Base-by-base conservation (phyloP, 169 alveolate species). In the Babesia caballi region DNA sequence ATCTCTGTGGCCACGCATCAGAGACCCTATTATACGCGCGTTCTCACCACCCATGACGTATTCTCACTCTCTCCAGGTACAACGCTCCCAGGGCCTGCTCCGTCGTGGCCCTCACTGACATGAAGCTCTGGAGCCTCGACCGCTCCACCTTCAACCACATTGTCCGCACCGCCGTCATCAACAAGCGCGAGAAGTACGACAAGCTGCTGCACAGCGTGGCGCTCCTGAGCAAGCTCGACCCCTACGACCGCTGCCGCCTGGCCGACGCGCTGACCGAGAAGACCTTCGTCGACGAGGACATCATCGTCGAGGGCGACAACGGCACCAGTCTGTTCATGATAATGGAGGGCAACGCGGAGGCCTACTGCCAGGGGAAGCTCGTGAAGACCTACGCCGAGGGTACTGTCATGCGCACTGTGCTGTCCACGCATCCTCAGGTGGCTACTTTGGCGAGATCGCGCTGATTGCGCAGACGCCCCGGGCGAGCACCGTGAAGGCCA, bases 371-470 rank as follows among this genome's bases (percentile, higher is more conserved):
- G 93, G 57, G 84, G 89, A 65, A 84, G 6, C 92, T 90, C 42
- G 97, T 96, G 19, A 92, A 92, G 75, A 83, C 90, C 40, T 94
- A 95, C 74, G 70, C 90, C 25, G 90, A 77, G 56, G 85, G 85
- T 75, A 63, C 8, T 0, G 44, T 33, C 14, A 1, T 23, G 27
- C 4, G 33, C 27, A 27, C 6, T 27, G 15, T 19, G 11, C 11
- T 15, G 30, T 15, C 25, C 71, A 33, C 38, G 40, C 35, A 14
- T 30, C 30, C 28, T 44, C 60, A 75, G 99, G 99, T 2, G 98
- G 95, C 63, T 95, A 95, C 86, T 97, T 97, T 85, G 99, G 99
- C n/a, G 99, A 97, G 84, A 82, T 97, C 33, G 98, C 98, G 47
- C 84, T 96, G 32, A 52, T 97, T 5, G 94, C 91, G 47, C 94